Percentiles rank a stretch among this genome's conserved stretches.
phyloP scores from a whole-genome alignment of 139 green algal genomes.

The Auxenochlorella protothecoides region DNA sequence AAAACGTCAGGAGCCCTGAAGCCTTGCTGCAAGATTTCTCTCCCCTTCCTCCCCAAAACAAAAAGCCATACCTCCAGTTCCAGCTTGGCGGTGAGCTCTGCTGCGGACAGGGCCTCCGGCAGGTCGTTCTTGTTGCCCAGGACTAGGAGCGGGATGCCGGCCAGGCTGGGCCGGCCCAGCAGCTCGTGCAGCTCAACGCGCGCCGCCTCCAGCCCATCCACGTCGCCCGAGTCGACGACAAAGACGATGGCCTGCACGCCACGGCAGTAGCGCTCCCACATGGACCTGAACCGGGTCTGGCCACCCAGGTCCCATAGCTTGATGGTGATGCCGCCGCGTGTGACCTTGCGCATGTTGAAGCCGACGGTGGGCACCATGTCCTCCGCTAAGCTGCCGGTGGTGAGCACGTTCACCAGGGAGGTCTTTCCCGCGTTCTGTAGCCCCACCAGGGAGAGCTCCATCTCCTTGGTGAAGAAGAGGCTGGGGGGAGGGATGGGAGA shows the following conservation, averaged over 20 bases:
- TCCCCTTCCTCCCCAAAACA: background rate
- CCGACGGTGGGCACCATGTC: constrained; percentile 90
- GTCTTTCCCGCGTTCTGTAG: constrained; percentile 96
- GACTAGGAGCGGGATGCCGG: constrained; percentile 87
- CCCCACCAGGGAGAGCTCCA: constrained; percentile 96
- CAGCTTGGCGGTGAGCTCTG: constrained; percentile 68
- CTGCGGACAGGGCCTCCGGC: constrained; percentile 54
- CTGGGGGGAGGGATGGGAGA: constrained; percentile 28
- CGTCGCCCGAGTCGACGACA: constrained; percentile 91
- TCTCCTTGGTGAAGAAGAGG: constrained; percentile 94
- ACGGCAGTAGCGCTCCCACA: constrained; percentile 98
- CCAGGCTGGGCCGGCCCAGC: constrained; percentile 53
- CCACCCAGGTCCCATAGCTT: constrained; percentile 98
- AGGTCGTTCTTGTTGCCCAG: constrained; percentile 99
- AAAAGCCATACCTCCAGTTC: constrained; percentile 32
- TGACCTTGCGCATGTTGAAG: constrained; percentile 99
- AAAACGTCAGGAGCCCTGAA: no score
- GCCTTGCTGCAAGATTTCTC: no score
- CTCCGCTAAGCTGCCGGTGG: constrained; percentile 80
- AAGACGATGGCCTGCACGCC: constrained; percentile 93
- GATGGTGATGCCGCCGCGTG: constrained; percentile 88
- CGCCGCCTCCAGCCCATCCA: constrained; percentile 59
- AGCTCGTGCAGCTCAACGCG: constrained; percentile 55
- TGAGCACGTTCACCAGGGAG: constrained; percentile 90
- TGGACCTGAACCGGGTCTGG: constrained; percentile 82